Evolutionary conservation across 129 eudicot genomes (phyloP), one percentile per base, ranked within the genome.

Genomic region (Pulicaria dysenterica): DNA sequence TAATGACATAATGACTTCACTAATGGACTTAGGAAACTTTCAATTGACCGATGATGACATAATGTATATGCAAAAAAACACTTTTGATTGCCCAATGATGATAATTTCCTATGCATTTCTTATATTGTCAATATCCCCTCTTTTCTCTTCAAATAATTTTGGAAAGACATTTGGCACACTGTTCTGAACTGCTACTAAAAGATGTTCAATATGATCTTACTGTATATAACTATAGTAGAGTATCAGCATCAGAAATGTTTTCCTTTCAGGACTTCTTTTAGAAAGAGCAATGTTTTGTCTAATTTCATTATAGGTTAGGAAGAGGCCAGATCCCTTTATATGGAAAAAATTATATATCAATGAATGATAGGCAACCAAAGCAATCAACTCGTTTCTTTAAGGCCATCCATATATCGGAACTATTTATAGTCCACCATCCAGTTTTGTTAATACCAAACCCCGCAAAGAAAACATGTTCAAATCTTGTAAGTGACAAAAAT

Each of bases 291-390:
- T 38, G 11, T 34, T 36, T 34, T 58, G 57, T 72, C 58, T 34
- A 45, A 24, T 43, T 58, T 43, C 76, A 34, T 3, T 58, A 31
- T 46, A 72, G 58, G 47, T 58, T 58, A 72, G 77, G 37, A 72
- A 47, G 58, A 44, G 58, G 17, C 65, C 70, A 57, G 10, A 42
- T 54, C 51, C 62, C 48, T 50, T 48, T 68, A 49, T 49, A 37
- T 51, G 4, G 4, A 50, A 49, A 68, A 68, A 51, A 24, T 24
- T 24, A 43, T 11, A 46, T 46, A 54, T 16, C 7, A 13, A 48
- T 48, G 16, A 51, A 42, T 2, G 9, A 6, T 38, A 69, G 38
- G 62, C 8, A 4, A 64, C 70, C 43, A 44, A 40, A 10, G 16
- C 17, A 13, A n/a, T 42, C n/a, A n/a, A n/a, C n/a, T n/a, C n/a